phyloP scores from a whole-genome alignment of 805 yeast species.

The Starmerella etchellsii region DNA sequence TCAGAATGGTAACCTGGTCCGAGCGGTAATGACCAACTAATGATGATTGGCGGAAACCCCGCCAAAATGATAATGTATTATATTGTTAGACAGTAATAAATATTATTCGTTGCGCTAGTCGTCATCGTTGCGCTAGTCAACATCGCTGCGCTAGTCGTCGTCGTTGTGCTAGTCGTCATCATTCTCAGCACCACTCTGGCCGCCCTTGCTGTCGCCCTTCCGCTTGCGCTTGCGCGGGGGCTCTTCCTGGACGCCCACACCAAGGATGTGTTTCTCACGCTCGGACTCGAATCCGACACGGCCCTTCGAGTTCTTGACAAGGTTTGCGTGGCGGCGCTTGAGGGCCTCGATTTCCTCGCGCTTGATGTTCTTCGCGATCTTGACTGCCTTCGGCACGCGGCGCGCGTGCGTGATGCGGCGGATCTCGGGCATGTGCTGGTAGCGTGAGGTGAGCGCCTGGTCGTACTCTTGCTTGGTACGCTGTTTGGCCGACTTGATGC shows the following conservation, averaged over 20 bases:
- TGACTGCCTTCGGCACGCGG: slow-evolving; percentile 75
- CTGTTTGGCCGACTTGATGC: slow-evolving; percentile 66
- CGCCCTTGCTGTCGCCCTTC: too few relatives aligned
- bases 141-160: too few relatives aligned
- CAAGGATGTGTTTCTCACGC: slow-evolving; percentile 76
- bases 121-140: too few relatives aligned
- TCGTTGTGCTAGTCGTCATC: too few relatives aligned
- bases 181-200: too few relatives aligned
- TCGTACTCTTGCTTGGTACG: slow-evolving; percentile 80
- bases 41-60: too few relatives aligned
- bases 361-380: slow-evolving; percentile 83
- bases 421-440: slow-evolving; percentile 93
- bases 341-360: slow-evolving; percentile 55
- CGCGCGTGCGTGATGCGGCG: slow-evolving; percentile 81
- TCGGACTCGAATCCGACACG: slow-evolving; percentile 40
- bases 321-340: slow-evolving; percentile 72
- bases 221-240: not conserved
- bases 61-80: too few relatives aligned
- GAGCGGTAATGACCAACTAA: too few relatives aligned
- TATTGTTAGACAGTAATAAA: too few relatives aligned
- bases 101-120: too few relatives aligned
- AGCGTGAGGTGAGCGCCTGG: slow-evolving; percentile 80
- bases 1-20: too few relatives aligned
- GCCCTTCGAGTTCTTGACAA: slow-evolving; percentile 60
- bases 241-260: slow-evolving; percentile 7